These are phyloP conservation scores for Saccharomycopsis crataegensis DNA, from an alignment of 1,139 yeast genomes.

Conservation along the genomic window DNA sequence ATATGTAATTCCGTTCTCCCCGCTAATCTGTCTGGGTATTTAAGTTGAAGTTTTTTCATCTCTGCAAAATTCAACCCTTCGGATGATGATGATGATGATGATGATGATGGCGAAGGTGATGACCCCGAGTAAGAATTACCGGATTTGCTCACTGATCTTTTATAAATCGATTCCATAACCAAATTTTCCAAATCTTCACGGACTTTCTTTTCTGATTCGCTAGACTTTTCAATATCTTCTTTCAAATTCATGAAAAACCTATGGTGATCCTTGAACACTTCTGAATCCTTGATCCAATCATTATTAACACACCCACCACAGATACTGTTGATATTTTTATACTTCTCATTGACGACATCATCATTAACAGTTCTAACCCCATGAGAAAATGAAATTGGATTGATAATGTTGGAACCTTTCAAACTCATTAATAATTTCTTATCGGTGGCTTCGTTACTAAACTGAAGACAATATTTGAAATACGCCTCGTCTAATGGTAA, in stretches of 20 bases:
- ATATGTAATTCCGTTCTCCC: background rate
- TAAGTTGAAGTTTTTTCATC: background rate
- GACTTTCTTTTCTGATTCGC: background rate
- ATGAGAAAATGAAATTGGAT: background rate
- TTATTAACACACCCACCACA: conserved; percentile 17
- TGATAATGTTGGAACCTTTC: background rate
- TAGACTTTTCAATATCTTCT: background rate
- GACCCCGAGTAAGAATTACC: background rate
- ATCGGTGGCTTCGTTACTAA: background rate
- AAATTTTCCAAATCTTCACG: background rate
- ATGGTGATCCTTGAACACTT: background rate
- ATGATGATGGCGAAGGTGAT: too few relatives aligned
- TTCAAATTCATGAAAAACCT: background rate
- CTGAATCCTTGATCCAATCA: conserved; percentile 1
- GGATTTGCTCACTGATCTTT: background rate
- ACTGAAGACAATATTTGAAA: conserved; percentile 16
- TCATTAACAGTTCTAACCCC: background rate
- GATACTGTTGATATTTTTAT: conserved; percentile 12
- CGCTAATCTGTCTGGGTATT: background rate
- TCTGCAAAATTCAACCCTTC: background rate
- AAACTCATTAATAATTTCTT: background rate
- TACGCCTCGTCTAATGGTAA: conserved; percentile 12
- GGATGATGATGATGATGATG: too few relatives aligned
- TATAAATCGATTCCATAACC: background rate
- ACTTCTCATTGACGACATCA: too few relatives aligned